Evolutionary conservation across 805 yeast species (phyloP).

Genomic region (Candida coleopterorum): DNA sequence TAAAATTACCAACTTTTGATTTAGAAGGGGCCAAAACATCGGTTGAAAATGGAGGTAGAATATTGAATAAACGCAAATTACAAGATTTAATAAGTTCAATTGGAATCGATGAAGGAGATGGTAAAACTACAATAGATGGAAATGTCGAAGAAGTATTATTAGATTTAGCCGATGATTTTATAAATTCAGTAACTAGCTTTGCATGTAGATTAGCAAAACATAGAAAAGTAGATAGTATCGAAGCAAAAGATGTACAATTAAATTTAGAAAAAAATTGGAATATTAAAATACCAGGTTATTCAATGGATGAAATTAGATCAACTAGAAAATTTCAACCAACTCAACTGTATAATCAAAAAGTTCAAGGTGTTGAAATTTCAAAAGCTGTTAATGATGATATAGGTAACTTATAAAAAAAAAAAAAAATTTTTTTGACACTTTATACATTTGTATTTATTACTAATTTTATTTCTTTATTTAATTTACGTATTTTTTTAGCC

Average conservation of each 20-base stretch:
- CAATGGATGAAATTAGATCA: slow-evolving; percentile 83
- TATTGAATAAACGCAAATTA: slow-evolving; percentile 82
- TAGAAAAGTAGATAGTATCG: slow-evolving; percentile 81
- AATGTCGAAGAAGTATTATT: slow-evolving; percentile 89
- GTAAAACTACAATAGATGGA: slow-evolving; percentile 87
- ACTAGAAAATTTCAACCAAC: slow-evolving; percentile 71
- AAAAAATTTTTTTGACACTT: background rate
- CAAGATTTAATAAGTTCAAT: slow-evolving; percentile 80
- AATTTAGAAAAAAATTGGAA: slow-evolving; percentile 94
- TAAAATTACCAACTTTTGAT: slow-evolving; percentile 78
- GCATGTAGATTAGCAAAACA: slow-evolving; percentile 96
- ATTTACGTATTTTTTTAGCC: slow-evolving; percentile 37
- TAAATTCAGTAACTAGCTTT: slow-evolving; percentile 82
- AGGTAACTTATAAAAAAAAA: slow-evolving; percentile 1
- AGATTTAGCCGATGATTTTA: slow-evolving; percentile 95
- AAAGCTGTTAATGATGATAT: slow-evolving; percentile 52
- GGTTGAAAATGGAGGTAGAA: slow-evolving; percentile 57
- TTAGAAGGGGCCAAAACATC: slow-evolving; percentile 33
- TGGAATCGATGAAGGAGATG: slow-evolving; percentile 85
- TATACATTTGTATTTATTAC: background rate
- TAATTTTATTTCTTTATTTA: slow-evolving; percentile 20
- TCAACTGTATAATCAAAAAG: slow-evolving; percentile 56
- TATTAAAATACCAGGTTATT: slow-evolving; percentile 87
- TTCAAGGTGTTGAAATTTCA: slow-evolving; percentile 63
- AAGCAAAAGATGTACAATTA: slow-evolving; percentile 83